Conservation (phyloP, 768 basidiomycete species). For the Collybiopsis confluens region DNA sequence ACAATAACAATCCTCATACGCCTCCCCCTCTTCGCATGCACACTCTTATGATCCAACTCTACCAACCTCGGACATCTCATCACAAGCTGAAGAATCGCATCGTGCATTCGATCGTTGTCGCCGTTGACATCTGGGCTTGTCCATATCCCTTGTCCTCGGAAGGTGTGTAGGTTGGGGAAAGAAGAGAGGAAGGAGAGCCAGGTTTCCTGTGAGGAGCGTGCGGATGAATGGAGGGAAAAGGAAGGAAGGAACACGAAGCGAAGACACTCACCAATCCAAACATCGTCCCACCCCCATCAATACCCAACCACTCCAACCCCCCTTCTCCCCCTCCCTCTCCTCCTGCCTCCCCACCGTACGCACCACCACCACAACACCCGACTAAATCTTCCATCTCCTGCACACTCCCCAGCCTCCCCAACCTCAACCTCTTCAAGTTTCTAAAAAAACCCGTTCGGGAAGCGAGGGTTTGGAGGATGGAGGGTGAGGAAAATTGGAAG, state of each 20-base stretch:
- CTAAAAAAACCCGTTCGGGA: not conserved
- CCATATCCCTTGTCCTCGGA: slow-evolving; percentile 42
- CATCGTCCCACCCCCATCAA: not conserved
- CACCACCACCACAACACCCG: slow-evolving; percentile 3
- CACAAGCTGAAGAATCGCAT: slow-evolving; percentile 34
- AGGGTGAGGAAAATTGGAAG: not conserved
- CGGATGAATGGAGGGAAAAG: too few relatives aligned
- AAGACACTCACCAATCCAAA: slow-evolving; percentile 7
- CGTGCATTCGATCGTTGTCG: slow-evolving; percentile 35
- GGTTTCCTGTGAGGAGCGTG: slow-evolving; percentile 32
- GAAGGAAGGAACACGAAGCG: slow-evolving; percentile 17
- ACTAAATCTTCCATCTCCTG: not conserved
- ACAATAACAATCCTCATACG: slow-evolving; percentile 34
- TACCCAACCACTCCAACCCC: slow-evolving; percentile 1
- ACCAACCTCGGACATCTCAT: slow-evolving; percentile 35
- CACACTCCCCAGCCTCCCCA: not conserved
- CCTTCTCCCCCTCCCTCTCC: too few relatives aligned
- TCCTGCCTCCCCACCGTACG: too few relatives aligned
- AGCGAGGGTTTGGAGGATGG: not conserved
- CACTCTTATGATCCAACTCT: slow-evolving; percentile 37
- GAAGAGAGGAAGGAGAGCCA: slow-evolving; percentile 37
- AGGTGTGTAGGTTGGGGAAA: slow-evolving; percentile 39
- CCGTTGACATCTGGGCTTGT: slow-evolving; percentile 23
- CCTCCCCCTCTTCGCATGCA: slow-evolving; percentile 26
- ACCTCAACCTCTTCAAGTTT: not conserved